Evolutionary conservation across 108 stramenopile genomes (phyloP).

Genomic region (Pelagomonas calceolata): DNA sequence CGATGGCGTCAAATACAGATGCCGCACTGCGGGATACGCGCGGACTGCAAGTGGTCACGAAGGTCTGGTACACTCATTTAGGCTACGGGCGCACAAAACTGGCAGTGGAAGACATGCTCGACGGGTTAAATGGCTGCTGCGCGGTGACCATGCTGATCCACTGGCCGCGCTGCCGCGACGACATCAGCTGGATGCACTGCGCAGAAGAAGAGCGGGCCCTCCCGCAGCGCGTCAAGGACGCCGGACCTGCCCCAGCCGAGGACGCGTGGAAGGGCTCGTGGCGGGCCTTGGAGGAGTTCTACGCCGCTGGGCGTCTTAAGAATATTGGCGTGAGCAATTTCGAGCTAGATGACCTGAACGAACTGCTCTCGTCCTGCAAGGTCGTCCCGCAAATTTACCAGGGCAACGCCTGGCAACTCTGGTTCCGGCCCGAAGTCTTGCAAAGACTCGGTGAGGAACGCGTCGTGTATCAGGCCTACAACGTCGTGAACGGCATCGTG

Average conservation of each 20-base stretch:
- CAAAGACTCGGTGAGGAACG: constrained; percentile 36
- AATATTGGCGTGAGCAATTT: constrained; percentile 78
- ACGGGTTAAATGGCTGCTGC: constrained; percentile 9
- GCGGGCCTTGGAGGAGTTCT: constrained; percentile 62
- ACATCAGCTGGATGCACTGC: constrained; percentile 71
- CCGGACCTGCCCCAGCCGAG: constrained; percentile 59
- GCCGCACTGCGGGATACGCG: constrained; percentile 10
- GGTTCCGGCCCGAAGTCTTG: constrained; percentile 55
- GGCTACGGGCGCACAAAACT: constrained; percentile 67
- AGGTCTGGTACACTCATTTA: constrained; percentile 68
- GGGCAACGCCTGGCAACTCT: constrained; percentile 55
- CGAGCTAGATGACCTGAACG: constrained; percentile 51
- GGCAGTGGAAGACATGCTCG: constrained; percentile 45
- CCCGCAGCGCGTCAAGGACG: constrained; percentile 31
- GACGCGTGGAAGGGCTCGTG: constrained; percentile 68
- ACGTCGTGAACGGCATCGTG: constrained; percentile 50
- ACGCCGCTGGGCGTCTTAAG: constrained; percentile 31
- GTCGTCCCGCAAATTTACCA: constrained; percentile 55
- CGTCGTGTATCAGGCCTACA: constrained; percentile 54
- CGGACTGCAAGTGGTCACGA: not conserved
- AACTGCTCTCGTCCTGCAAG: constrained; percentile 15
- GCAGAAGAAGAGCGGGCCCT: constrained; percentile 50
- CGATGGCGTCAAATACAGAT: constrained; percentile 58
- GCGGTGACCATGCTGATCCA: constrained; percentile 63
- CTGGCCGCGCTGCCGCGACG: constrained; percentile 67